phyloP scores from a whole-genome alignment of 345 rosid species.

The Eucalyptus tenuipes region DNA sequence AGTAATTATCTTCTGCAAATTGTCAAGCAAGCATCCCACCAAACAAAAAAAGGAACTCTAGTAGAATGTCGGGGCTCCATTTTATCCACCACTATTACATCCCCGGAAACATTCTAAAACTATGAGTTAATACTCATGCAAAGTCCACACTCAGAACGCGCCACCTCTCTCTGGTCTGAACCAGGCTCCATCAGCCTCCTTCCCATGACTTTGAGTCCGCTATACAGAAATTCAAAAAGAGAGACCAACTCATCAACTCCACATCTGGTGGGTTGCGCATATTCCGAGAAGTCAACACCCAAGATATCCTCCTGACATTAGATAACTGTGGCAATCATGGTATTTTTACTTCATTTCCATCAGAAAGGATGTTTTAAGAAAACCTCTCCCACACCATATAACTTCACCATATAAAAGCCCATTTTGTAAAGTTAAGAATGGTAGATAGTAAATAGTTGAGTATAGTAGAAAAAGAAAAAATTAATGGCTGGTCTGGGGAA shows the following conservation, averaged over 20 bases:
- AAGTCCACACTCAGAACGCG: background rate
- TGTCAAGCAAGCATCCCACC: background rate
- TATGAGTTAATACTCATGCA: background rate
- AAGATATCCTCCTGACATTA: background rate
- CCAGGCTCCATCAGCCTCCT: background rate
- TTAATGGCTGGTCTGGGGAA: background rate
- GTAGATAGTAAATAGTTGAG: background rate
- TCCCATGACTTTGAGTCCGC: background rate
- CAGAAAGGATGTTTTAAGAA: background rate
- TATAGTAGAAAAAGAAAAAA: background rate
- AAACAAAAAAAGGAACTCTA: background rate
- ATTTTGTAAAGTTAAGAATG: background rate
- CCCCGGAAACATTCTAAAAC: background rate
- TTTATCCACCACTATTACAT: background rate
- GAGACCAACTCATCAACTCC: background rate
- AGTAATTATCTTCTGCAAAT: background rate
- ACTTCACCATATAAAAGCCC: background rate
- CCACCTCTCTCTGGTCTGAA: background rate
- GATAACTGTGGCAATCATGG: background rate
- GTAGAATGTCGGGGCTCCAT: background rate
- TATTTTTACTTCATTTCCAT: background rate
- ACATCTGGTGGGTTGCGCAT: background rate
- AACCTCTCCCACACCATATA: background rate
- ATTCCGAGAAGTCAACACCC: background rate
- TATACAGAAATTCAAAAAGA: background rate